Evolutionary conservation across 2,329 filamentous ascomycete species (phyloP).

Genomic region (Aspergillus sp.): DNA sequence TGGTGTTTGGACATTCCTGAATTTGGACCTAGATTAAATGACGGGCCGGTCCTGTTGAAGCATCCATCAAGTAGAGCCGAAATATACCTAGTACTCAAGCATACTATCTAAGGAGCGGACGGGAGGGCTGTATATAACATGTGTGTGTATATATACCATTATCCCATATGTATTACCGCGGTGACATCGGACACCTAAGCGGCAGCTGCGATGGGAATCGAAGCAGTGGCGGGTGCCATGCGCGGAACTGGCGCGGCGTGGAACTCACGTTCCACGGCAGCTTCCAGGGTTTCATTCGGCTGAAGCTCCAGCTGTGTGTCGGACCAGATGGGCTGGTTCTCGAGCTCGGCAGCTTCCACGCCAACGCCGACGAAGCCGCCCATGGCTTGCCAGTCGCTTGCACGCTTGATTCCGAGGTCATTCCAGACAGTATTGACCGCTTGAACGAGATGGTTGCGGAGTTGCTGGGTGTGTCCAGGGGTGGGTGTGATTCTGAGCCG

Average conservation of each 20-base stretch:
- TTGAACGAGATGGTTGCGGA: slow-evolving; percentile 79
- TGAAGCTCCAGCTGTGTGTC: slow-evolving; percentile 77
- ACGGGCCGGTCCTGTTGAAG: slow-evolving; percentile 6
- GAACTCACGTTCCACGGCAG: slow-evolving; percentile 52
- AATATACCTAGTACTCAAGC: background rate
- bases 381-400: slow-evolving; percentile 84
- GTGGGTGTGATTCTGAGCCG: slow-evolving; percentile 94
- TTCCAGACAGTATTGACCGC: slow-evolving; percentile 87
- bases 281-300: slow-evolving; percentile 58
- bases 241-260: slow-evolving; percentile 15
- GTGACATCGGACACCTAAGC: slow-evolving; percentile 20
- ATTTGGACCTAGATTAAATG: slow-evolving; percentile 7
- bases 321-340: slow-evolving; percentile 80
- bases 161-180: background rate
- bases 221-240: slow-evolving; percentile 20
- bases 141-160: background rate
- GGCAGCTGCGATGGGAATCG: slow-evolving; percentile 29
- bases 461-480: slow-evolving; percentile 81
- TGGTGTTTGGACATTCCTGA: background rate
- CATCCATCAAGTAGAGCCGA: slow-evolving; percentile 4
- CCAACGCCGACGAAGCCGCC: slow-evolving; percentile 96
- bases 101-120: slow-evolving; percentile 10
- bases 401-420: slow-evolving; percentile 85
- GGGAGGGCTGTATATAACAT: background rate
- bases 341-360: slow-evolving; percentile 59